Base-by-base conservation (phyloP, 192 early-diverging fungal species). In the Coemansia sp. region DNA sequence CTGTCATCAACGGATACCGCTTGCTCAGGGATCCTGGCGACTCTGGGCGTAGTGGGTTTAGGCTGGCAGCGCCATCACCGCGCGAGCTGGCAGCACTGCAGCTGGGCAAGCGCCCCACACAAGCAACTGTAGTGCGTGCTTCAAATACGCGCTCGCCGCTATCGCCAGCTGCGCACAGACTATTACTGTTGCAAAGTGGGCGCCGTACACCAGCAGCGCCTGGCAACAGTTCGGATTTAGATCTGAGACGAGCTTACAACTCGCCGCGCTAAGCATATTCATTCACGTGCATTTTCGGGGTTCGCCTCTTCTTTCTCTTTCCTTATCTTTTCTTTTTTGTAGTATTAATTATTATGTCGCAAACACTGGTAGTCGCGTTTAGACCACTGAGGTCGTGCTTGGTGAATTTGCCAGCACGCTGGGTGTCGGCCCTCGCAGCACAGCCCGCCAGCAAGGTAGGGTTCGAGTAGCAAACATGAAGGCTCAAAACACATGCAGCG, bases 351-450 rank as follows among this genome's bases (percentile, higher is more conserved):
- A 27, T 27, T 27, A 90, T 90, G 89, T 78, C 85, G 12, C 87
- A 90, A 70, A 81, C 75, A 38, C 79, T 91, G 59, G 81, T 85
- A n/a, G 82, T 93, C 31, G 80, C 82, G 21, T 90, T 90, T 57
- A 75, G 82, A 7, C 88, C 90, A 29, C 67, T 93, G 48, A 70
- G 83, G 6, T 85, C 90, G 9, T 90, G 91, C 74, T 84, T 92
- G 53, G 89, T 92, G 53, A 92, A 91, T 71, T 67, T 95, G 32
- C 94, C 94, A 3, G 62, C 81, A 9, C 81, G 85, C 17, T 95
- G 94, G 94, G 84, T 83, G 15, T 77, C 87, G 44, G 90, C 91
- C 5, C 77, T 95, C 36, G 84, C 88, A 62, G 88, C 90, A 12
- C 85, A 87, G 36, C 31, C 67, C 1, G 45, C 57, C 58, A 84